phyloP scores from a whole-genome alignment of 2,329 filamentous ascomycete genomes.

The Epichloe festucae region DNA sequence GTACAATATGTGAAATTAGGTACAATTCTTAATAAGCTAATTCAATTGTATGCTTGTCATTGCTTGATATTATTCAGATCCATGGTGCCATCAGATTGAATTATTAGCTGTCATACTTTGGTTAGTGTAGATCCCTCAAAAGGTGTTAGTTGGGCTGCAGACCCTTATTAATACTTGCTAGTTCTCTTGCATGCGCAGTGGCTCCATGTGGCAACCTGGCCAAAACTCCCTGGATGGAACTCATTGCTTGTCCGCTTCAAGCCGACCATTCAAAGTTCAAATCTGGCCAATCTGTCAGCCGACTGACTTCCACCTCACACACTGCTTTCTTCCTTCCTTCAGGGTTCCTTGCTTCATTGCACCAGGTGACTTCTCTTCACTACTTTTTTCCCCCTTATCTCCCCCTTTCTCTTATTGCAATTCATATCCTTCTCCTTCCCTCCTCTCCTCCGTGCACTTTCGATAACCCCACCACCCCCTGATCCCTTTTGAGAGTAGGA shows the following conservation, averaged over 20 bases:
- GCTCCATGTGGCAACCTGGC: slow-evolving; percentile 2
- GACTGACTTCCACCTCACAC: neutral
- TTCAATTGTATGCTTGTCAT: too few species aligned
- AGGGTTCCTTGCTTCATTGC: neutral
- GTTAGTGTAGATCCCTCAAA: too few species aligned
- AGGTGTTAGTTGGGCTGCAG: too few species aligned
- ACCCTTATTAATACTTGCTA: too few species aligned
- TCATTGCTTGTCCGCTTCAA: neutral
- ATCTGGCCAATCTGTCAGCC: neutral
- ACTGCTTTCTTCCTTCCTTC: neutral
- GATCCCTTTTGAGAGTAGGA: slow-evolving; percentile 6
- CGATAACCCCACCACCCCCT: slow-evolving; percentile 6
- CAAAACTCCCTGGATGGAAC: neutral
- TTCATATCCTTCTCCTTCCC: neutral
- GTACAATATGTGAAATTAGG: too few species aligned
- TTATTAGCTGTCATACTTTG: too few species aligned
- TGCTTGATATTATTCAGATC: too few species aligned
- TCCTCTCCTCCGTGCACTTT: neutral
- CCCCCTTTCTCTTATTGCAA: neutral
- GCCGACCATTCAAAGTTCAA: neutral
- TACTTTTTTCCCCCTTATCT: neutral
- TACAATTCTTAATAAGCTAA: too few species aligned
- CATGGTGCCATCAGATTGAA: too few species aligned
- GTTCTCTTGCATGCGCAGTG: neutral
- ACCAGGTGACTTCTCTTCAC: neutral